Evolutionary conservation across 2,329 filamentous ascomycete species (phyloP), one percentile per base, ranked within the genome.

Genomic region (Elsinoe australis): DNA sequence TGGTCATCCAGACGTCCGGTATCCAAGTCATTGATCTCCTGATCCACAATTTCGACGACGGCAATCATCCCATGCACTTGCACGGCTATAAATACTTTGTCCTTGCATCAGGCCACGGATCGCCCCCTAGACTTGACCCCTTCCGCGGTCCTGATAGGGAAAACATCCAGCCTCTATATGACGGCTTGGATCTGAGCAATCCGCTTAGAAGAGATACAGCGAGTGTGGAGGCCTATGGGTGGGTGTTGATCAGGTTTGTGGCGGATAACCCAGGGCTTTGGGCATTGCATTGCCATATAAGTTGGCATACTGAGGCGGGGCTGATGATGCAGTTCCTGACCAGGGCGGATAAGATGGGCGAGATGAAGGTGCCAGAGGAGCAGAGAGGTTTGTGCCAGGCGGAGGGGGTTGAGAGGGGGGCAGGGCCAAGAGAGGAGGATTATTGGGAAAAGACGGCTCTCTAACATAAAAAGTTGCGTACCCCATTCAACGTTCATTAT

Each of bases 281-380:
- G 76, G 67, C 73, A 0, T 70, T 80, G 17, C 76, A 79, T 57
- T 80, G 76, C 54, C 76, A 80, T 54, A 71, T 78, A 50, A 65
- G 68, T 0, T 80, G 77, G 77, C 77, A 80, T 55, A 67, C 70
- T 0, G 75, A 78, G 54, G 71, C 75, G 1, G 76, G 77, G 1
- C 69, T 80, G 66, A 51, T 73, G 24, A 81, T 82, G 78, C 75
- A 79, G 59, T 71, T 82, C 47, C 55, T 78, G 21, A 72, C 70
- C 5, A 63, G 71, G 22, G 62, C 67, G 8, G 72, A 78, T 35
- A 62, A 63, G 31, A 60, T 80, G 52, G 60, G 56, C 21, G 47
- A 45, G 6, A 71, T 65, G 64, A 49, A 59, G 14, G 54, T 79
- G 2, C 73, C 75, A 0, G 63, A 64, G 15, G 69, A 67, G 9